Evolutionary conservation across 225 moss, liverwort and hornwort species (phyloP), one percentile per base, ranked within the genome.

Genomic region (Asterella californica): DNA sequence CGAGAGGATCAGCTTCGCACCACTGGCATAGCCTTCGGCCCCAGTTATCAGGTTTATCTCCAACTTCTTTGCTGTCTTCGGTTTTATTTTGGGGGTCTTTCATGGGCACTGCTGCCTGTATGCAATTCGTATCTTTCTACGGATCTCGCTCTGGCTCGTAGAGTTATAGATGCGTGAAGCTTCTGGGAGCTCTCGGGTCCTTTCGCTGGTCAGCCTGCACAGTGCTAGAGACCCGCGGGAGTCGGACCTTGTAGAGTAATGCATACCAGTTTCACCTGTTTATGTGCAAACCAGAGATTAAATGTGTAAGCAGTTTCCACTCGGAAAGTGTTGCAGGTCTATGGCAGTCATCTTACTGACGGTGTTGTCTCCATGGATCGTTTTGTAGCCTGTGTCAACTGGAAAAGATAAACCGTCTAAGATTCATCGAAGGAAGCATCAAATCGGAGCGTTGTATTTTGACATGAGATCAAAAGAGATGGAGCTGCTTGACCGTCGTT

Each of bases 11-110:
- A 95, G 87, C 81, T 95, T 50, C 89, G 85, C 64, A n/a, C 92
- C 42, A 99, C 93, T 66, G 97, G 97, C 68, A 99, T 94, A 86
- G 95, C 99, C 15, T 99, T 93, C 63, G 99, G 99, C 17, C 99
- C 99, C 65, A 78, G 86, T 70, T 96, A 99, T 60, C 85, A 91
- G 93, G 94, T 94, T 76, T 15, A 50, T 78, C 29, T 64, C 21
- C 50, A 70, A 22, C 33, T 53, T 50, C 47, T 17, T n/a, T 59
- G 60, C 27, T 57, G n/a, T 61, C 52, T 37, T 21, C 37, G n/a
- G 42, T 45, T 15, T 75, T 80, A 22, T 21, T n/a, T 0, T 49
- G 18, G 27, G 14, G 15, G 62, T 2, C 24, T 62, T n/a, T 64
- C 5, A n/a, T 64, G 29, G 30, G 64, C 10, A 30, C 29, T 32